Evolutionary conservation across 768 basidiomycete genomes (phyloP).

Genomic region (Pisolithus tinctorius): DNA sequence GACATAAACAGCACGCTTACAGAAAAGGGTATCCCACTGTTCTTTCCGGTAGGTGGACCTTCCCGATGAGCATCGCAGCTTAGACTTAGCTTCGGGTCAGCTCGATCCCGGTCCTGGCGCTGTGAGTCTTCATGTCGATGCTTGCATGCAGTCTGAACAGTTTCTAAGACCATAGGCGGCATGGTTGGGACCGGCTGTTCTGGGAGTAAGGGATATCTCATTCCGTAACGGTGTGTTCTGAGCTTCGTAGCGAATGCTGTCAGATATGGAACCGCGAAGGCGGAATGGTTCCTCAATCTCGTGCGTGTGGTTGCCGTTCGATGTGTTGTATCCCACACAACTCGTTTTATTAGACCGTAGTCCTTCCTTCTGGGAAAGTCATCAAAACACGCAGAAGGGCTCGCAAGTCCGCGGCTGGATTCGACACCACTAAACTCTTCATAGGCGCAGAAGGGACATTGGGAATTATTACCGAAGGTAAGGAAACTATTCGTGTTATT

Average conservation of each 20-base stretch:
- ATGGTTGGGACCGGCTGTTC: conserved; percentile 87
- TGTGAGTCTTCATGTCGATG: conserved; percentile 30
- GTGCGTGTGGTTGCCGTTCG: conserved; percentile 33
- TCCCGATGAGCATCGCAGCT: not conserved
- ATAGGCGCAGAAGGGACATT: conserved; percentile 88
- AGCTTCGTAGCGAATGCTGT: conserved; percentile 60
- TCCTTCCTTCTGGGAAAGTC: conserved; percentile 78
- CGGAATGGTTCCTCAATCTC: conserved; percentile 81
- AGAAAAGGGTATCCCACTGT: conserved; percentile 65
- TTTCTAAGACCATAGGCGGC: conserved; percentile 67
- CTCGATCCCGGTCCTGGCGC: conserved; percentile 69
- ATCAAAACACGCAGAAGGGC: conserved; percentile 79
- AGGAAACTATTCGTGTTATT: not conserved
- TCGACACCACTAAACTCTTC: conserved; percentile 82
- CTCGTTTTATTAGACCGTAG: conserved; percentile 54
- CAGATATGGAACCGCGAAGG: conserved; percentile 81
- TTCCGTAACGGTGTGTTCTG: not conserved
- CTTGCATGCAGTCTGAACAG: conserved; percentile 6
- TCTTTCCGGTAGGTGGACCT: conserved; percentile 67
- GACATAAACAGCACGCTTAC: conserved; percentile 66
- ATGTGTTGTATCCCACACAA: conserved; percentile 22
- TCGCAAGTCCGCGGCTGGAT: conserved; percentile 82
- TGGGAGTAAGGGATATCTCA: conserved; percentile 50
- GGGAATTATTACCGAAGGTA: conserved; percentile 85
- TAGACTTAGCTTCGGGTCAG: conserved; percentile 26